Evolutionary conservation across 2,329 filamentous ascomycete genomes (phyloP).

Genomic region (Fusarium nurragi): DNA sequence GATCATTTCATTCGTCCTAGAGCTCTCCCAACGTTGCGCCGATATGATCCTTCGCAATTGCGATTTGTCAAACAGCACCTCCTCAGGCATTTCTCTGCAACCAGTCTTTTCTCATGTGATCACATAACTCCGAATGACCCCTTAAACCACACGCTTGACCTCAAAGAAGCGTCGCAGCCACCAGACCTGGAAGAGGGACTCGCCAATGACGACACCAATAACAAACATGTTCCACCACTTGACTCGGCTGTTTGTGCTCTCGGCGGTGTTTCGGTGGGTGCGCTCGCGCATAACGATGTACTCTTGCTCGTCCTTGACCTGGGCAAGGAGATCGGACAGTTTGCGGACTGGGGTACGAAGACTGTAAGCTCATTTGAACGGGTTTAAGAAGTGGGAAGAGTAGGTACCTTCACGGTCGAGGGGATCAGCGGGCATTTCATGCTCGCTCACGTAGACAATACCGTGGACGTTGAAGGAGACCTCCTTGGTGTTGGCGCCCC

Average conservation of each 20-base stretch:
- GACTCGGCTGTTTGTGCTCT: constrained; percentile 96
- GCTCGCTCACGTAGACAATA: constrained; percentile 94
- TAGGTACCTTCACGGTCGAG: constrained; percentile 85
- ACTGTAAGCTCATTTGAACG: background rate
- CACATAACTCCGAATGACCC: background rate
- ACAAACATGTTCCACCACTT: constrained; percentile 99
- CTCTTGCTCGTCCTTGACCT: constrained; percentile 97
- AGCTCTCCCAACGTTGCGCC: constrained; percentile 38
- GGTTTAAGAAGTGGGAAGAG: background rate
- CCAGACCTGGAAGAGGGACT: constrained; percentile 99
- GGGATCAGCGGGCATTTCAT: constrained; percentile 84
- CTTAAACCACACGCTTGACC: constrained; percentile 74
- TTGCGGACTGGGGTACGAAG: constrained; percentile 69
- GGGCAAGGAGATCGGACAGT: constrained; percentile 84
- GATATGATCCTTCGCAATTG: constrained; percentile 22
- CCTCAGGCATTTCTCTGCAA: background rate
- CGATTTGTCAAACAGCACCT: constrained; percentile 27
- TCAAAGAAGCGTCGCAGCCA: constrained; percentile 99
- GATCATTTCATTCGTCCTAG: constrained; percentile 29
- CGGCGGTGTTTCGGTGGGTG: constrained; percentile 96
- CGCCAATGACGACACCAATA: constrained; percentile 84
- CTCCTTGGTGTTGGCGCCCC: constrained; percentile 95
- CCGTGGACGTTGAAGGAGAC: constrained; percentile 99
- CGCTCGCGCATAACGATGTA: constrained; percentile 97
- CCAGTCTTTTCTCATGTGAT: constrained; percentile 9